phyloP scores from a whole-genome alignment of 208 protist genomes.

The Plasmodiophora brassicae region DNA sequence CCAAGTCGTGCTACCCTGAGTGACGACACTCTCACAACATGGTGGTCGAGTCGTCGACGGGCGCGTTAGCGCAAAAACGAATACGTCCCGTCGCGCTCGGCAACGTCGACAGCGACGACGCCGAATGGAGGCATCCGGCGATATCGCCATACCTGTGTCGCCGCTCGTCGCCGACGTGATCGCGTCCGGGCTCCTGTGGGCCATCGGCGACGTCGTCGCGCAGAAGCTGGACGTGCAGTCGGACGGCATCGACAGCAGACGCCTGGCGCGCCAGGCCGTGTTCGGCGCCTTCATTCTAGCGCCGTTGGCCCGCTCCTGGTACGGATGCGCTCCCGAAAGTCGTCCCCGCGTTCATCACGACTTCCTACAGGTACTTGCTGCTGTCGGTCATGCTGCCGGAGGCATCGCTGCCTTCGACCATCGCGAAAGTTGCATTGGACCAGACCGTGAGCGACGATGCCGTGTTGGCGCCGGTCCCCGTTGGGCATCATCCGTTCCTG shows the following conservation, averaged over 20 bases:
- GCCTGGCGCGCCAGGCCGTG: neutral
- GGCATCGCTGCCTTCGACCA: neutral
- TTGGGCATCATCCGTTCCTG: too few relatives aligned
- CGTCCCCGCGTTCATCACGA: neutral
- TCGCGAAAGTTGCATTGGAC: conserved; percentile 8
- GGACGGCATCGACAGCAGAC: neutral
- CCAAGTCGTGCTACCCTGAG: too few relatives aligned
- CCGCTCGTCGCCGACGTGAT: neutral
- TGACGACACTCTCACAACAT: too few relatives aligned
- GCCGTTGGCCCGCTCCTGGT: neutral
- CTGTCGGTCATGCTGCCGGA: neutral
- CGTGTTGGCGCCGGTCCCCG: too few relatives aligned
- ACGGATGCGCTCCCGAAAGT: neutral
- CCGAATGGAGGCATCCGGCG: too few relatives aligned
- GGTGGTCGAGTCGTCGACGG: too few relatives aligned
- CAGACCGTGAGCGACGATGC: too few relatives aligned
- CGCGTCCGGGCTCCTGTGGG: neutral
- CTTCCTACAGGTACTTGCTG: neutral
- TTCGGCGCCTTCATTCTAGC: neutral
- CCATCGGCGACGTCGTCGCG: neutral
- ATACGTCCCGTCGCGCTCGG: too few relatives aligned
- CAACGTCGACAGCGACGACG: too few relatives aligned
- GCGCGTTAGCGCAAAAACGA: too few relatives aligned
- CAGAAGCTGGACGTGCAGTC: neutral
- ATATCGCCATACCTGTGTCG: too few relatives aligned